These are phyloP conservation scores for Cladosporium sp. DNA, from an alignment of 2,329 filamentous ascomycete genomes.

Conservation along the genomic window DNA sequence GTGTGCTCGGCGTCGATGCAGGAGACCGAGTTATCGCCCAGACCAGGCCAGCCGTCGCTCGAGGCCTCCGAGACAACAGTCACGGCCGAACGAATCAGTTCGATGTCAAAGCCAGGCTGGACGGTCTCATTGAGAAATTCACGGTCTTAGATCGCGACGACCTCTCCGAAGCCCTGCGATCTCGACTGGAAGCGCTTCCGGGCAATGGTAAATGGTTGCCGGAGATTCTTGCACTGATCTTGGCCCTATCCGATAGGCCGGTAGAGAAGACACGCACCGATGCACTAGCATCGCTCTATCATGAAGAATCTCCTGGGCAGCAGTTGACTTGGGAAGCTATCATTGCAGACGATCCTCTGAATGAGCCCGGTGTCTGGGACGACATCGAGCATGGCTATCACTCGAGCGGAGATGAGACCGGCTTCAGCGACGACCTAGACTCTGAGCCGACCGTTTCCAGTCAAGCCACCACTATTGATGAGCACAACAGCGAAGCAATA, in stretches of 20 bases:
- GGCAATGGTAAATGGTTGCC: constrained; percentile 61
- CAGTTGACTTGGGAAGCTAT: constrained; percentile 72
- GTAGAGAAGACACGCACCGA: constrained; percentile 61
- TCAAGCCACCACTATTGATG: constrained; percentile 32
- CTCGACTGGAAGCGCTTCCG: constrained; percentile 55
- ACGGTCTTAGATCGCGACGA: constrained; percentile 71
- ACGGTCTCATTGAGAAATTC: constrained; percentile 74
- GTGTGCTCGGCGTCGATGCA: constrained; percentile 48
- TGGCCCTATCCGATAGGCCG: constrained; percentile 77
- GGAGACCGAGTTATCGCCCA: constrained; percentile 28
- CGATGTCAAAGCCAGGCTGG: constrained; percentile 36
- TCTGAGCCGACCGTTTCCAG: constrained; percentile 26
- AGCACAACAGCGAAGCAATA: constrained; percentile 32
- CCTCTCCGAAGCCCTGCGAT: constrained; percentile 62
- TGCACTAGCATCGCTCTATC: constrained; percentile 49
- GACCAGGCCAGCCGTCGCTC: constrained; percentile 34
- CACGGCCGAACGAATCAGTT: constrained; percentile 45
- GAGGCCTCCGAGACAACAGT: constrained; percentile 35
- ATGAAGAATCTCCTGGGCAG: background rate
- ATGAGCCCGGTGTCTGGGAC: constrained; percentile 63
- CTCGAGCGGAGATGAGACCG: constrained; percentile 56
- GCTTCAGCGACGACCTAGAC: constrained; percentile 27
- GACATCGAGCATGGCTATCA: constrained; percentile 60
- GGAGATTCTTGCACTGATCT: constrained; percentile 69
- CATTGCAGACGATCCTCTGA: constrained; percentile 67